Base-by-base conservation (phyloP, 2,329 filamentous ascomycete genomes). In the Gnomoniopsis sp. region DNA sequence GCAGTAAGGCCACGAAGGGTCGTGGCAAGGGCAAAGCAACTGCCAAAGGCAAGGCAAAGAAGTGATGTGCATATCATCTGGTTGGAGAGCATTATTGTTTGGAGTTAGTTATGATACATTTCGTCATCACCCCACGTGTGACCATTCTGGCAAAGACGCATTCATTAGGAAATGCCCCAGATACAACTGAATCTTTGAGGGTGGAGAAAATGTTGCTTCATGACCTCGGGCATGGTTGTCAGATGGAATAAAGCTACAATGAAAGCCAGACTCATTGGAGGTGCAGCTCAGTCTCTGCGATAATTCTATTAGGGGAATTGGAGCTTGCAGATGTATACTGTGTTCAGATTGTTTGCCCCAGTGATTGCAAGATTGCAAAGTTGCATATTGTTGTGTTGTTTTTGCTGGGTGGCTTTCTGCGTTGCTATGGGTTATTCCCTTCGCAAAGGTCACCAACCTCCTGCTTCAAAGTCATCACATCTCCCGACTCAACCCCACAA, bases 1-100 rank as follows among this genome's bases (percentile, higher is more conserved):
- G 81, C n/a, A 79, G 78, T 57, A 82, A 82, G 64, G 76, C 81
- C 2, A 81, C 81, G 64, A 85, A 83, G 69, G 75, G 70, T 12
- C 71, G 73, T 51, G 68, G 69, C 17, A 79, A 76, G 64, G 71
- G 68, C 21, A 79, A 79, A 64, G 62, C 70, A 2, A 70, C 69
- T 49, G 66, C 68, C 2, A 84, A 79, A 63, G 76, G 72, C 1
- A 84, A 82, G 70, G 77, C 69, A 2, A 85, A 81, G 71, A 74
- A 75, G 63, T 68, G 52, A 67, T 51, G 15, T 23, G 11, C 19
- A 19, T 49, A 14, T 26, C 34, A 22, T 17, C 43, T 41, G 19
- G 44, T 46, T 26, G 12, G n/a, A 10, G 36, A 11, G 14, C 15
- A 21, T 17, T 21, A 6, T 7, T 17, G n/a, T 30, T 17, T 34